Conservation (phyloP, 2,329 filamentous ascomycete genomes). For the Neofusicoccum cordaticola region DNA sequence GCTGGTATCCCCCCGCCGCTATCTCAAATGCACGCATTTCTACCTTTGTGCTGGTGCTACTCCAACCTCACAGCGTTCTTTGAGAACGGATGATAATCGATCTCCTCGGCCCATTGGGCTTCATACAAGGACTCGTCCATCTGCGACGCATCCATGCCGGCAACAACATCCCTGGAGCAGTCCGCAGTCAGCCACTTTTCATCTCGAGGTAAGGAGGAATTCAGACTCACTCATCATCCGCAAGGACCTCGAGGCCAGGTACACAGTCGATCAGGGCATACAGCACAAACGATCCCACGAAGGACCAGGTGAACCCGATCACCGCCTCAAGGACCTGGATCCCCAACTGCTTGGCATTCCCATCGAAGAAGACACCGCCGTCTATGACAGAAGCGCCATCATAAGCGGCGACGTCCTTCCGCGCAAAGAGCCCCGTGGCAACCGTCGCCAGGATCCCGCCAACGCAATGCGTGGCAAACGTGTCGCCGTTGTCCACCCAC, state of each 20-base stretch:
- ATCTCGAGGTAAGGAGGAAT: background rate
- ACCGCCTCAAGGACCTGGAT: slow-evolving; percentile 52
- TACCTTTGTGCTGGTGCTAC: background rate
- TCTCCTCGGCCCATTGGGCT: slow-evolving; percentile 34
- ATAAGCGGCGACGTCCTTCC: slow-evolving; percentile 52
- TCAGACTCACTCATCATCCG: slow-evolving; percentile 50
- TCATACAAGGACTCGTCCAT: slow-evolving; percentile 45
- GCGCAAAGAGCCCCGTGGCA: slow-evolving; percentile 51
- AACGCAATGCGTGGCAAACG: slow-evolving; percentile 55
- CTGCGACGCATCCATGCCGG: slow-evolving; percentile 50
- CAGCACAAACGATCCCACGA: slow-evolving; percentile 48
- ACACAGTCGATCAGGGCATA: slow-evolving; percentile 53
- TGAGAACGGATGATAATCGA: slow-evolving; percentile 36
- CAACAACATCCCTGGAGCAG: slow-evolving; percentile 42
- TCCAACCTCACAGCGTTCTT: slow-evolving; percentile 20
- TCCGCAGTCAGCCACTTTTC: slow-evolving; percentile 14
- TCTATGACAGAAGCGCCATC: slow-evolving; percentile 50
- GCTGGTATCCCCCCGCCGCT: background rate
- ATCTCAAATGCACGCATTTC: too few relatives aligned
- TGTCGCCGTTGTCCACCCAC: slow-evolving; percentile 57
- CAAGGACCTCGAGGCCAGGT: slow-evolving; percentile 52
- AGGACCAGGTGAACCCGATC: slow-evolving; percentile 53
- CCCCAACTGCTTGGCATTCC: slow-evolving; percentile 49
- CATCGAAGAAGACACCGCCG: slow-evolving; percentile 54
- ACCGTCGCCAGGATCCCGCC: slow-evolving; percentile 53